Evolutionary conservation across 2,329 filamentous ascomycete genomes (phyloP), one percentile per base, ranked within the genome.

Genomic region (Dactylellina parvicollis): DNA sequence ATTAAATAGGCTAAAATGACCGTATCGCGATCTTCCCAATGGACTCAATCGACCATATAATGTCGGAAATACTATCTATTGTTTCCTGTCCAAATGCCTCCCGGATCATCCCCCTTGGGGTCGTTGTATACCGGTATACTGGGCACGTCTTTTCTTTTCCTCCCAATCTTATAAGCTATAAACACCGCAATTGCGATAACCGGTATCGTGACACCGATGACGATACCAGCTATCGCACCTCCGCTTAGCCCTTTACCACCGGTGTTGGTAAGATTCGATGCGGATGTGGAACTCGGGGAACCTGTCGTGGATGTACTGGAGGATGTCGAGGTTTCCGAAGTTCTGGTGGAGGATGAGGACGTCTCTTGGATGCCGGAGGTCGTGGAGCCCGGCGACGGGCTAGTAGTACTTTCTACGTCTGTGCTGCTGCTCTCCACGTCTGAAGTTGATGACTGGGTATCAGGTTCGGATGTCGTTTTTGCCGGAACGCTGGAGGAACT

Each of bases 161-260:
- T 57, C 3, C 69, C 60, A 10, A 73, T 8, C 14, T 18, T 60
- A 42, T 73, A 73, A 20, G 60, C 69, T 9, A 66, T 16, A 50
- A 61, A 73, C 8, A 52, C 54, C 26, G 62, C 56, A 10, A 46
- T 32, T 1, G 46, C 60, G 10, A 73, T 56, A 24, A 73, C 38
- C 1, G 69, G 69, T 55, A 73, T 34, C 24, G 60, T 18, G 7
- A 73, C 60, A 3, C 69, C 69, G 14, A 73, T 66, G 1, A 30
- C 69, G 12, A 73, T 73, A 18, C 69, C 60, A 0, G 69, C 69
- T 44, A 73, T 73, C 16, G 69, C 69, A 3, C 69, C 69, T 4
- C 60, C 55, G 22, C 60, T 56, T 4, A 73, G 38, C 1, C 10
- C 26, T 22, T 30, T 30, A 24, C 30, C 20, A 9, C 40, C 40